Evolutionary conservation across 495 filamentous ascomycete genomes (phyloP).

Genomic region (Trichoderma gamsii): DNA sequence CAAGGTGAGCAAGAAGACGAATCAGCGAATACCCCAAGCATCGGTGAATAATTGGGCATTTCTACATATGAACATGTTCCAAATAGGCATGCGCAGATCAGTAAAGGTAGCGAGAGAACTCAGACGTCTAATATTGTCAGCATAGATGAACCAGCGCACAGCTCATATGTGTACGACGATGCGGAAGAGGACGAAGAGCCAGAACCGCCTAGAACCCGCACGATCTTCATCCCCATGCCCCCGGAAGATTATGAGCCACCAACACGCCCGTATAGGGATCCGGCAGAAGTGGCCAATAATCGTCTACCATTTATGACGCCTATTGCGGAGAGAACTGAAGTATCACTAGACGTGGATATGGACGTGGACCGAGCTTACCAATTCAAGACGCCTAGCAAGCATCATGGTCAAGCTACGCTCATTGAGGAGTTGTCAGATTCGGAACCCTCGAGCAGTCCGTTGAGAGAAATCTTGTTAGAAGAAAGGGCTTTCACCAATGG

Average conservation of each 20-base stretch:
- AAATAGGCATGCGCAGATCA: slow-evolving; percentile 31
- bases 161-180: slow-evolving; percentile 19
- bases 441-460: slow-evolving; percentile 61
- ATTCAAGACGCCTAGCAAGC: slow-evolving; percentile 63
- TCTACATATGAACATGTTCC: slow-evolving; percentile 53
- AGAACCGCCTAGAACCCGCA: slow-evolving; percentile 33
- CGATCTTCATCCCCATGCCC: slow-evolving; percentile 58
- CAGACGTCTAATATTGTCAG: slow-evolving; percentile 31
- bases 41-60: slow-evolving; percentile 82
- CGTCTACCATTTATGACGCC: slow-evolving; percentile 97
- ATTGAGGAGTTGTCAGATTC: slow-evolving; percentile 36
- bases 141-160: slow-evolving; percentile 25
- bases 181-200: slow-evolving; percentile 21
- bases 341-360: slow-evolving; percentile 57
- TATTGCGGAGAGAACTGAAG: slow-evolving; percentile 91
- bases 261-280: slow-evolving; percentile 67
- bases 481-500: slow-evolving; percentile 34
- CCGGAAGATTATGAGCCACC: slow-evolving; percentile 80
- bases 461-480: slow-evolving; percentile 53
- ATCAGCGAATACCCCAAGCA: slow-evolving; percentile 54
- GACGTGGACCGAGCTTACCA: slow-evolving; percentile 47
- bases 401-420: slow-evolving; percentile 35
- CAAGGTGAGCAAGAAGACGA: slow-evolving; percentile 42
- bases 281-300: slow-evolving; percentile 70
- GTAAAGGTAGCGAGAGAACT: slow-evolving; percentile 20